Percentiles rank a stretch among this genome's conserved stretches.
Evolutionary conservation across 2,329 filamentous ascomycete genomes (phyloP).

Genomic region (Fusarium lateritium): DNA sequence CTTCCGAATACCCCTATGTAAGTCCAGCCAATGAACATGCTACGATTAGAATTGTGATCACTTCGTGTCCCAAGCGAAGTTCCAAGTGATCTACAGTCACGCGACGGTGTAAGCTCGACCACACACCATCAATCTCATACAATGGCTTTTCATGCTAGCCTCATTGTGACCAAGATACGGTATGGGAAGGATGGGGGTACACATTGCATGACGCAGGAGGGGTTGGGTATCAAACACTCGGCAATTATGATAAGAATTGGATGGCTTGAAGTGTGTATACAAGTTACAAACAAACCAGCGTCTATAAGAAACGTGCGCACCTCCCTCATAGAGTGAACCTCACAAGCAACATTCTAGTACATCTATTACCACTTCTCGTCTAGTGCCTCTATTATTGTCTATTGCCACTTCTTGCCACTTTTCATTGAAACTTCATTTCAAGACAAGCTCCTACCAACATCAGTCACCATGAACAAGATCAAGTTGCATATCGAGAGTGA

Average conservation of each 20-base stretch:
- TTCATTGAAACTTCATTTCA: no score
- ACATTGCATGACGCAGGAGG: not conserved
- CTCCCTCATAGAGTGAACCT: not conserved
- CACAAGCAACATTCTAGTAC: not conserved
- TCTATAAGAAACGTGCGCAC: constrained; percentile 17
- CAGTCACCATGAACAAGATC: constrained; percentile 26
- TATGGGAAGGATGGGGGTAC: not conserved
- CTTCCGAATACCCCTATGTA: not conserved
- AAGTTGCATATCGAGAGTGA: constrained; percentile 29
- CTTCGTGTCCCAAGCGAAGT: not conserved
- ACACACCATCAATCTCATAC: constrained; percentile 11
- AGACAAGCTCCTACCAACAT: no score
- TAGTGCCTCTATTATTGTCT: no score
- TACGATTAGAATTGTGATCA: constrained; percentile 7
- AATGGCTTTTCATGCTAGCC: not conserved
- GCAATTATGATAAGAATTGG: no score
- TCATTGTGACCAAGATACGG: not conserved
- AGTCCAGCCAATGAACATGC: constrained; percentile 7
- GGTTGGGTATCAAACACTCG: not conserved
- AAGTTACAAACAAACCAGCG: not conserved
- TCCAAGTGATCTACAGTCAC: constrained; percentile 15
- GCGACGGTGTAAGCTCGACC: not conserved
- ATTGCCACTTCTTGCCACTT: no score
- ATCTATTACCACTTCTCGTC: not conserved
- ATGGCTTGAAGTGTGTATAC: no score